A percentile compares a stretch with the other conserved stretches of the same genome.
These are phyloP conservation scores for Lentinus tigrinus DNA, from an alignment of 768 basidiomycete species.

Conservation along the genomic window DNA sequence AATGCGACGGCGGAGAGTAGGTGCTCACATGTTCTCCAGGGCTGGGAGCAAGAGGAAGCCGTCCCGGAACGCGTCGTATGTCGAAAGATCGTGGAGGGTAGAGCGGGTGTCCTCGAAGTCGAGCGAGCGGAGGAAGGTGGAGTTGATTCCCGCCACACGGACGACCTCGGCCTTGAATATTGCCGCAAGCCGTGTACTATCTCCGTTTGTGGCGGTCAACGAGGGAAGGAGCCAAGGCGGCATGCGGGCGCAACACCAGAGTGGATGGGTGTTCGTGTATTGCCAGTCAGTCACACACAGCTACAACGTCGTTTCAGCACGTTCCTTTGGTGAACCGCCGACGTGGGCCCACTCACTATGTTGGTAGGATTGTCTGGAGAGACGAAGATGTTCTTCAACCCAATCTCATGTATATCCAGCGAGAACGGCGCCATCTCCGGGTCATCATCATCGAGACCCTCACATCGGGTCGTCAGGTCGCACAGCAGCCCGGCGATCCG, in stretches of 20 bases:
- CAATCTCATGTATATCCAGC: constrained; percentile 30
- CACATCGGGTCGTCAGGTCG: constrained; percentile 29
- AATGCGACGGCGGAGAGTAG: no score
- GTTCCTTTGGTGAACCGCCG: not conserved
- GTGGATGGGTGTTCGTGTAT: constrained; percentile 26
- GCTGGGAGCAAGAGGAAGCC: constrained; percentile 35
- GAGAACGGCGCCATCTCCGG: constrained; percentile 30
- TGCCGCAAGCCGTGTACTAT: constrained; percentile 18
- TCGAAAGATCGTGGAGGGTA: constrained; percentile 32
- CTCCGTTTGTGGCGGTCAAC: constrained; percentile 13
- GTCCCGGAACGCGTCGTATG: constrained; percentile 34
- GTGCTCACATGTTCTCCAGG: constrained; percentile 34
- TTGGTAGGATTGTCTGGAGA: constrained; percentile 25
- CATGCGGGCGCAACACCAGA: constrained; percentile 35
- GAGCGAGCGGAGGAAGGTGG: constrained; percentile 26
- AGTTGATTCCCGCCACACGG: constrained; percentile 23
- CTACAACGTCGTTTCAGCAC: constrained; percentile 7
- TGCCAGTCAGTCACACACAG: constrained; percentile 31
- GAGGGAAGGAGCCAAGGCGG: constrained; percentile 32
- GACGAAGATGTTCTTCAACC: constrained; percentile 31
- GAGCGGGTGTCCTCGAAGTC: constrained; percentile 30
- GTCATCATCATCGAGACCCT: constrained; percentile 33
- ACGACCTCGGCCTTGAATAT: constrained; percentile 25
- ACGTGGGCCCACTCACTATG: constrained; percentile 24
- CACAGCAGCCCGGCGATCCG: constrained; percentile 29